Base-by-base conservation (phyloP, 2,329 filamentous ascomycete species). In the Clonostachys rosea region DNA sequence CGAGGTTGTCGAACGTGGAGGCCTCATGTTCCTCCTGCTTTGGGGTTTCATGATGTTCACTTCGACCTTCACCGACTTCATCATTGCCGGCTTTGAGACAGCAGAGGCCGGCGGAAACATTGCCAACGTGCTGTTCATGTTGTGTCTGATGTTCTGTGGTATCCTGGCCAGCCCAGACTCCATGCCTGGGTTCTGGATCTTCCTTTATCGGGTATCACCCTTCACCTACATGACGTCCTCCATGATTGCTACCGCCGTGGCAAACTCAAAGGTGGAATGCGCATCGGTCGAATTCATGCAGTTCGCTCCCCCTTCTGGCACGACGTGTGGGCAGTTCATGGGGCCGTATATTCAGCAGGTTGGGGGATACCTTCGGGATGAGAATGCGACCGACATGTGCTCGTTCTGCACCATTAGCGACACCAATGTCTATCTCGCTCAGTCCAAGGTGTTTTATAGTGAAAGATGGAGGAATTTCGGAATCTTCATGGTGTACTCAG, bases 141-240 rank as follows among this genome's bases (percentile, higher is more conserved):
- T 86, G 60, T 76, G 71, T 51, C 66, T 82, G 36, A 71, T 81
- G 47, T 86, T 86, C 69, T 39, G 36, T 11, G 36, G 36, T 50
- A 81, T 90, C 20, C 70, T 90, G 49, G 81, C 81, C 2, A 63
- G 71, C 3, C 83, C 83, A 0, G 56, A 62, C 0, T 63, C 68
- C 2, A 74, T 89, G 41, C 85, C 86, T 0, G 69, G 76, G 3
- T 88, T 89, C 71, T 89, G 86, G 86, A 81, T 82, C 54, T 86
- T 83, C 68, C 83, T 87, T 78, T 87, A 87, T 63, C 76, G 83
- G 36, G 66, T 86, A 39, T 86, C 80, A 0, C 86, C 86, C 5
- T 53, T 66, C 30, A 65, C 59, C 2, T 66, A 66, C 36, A 48
- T 61, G 3, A 51, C 56, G 5, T 59, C 57, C 2, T 48, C 59